Base-by-base conservation (phyloP, 805 yeast species). In the Myxozyma mucilagina region DNA sequence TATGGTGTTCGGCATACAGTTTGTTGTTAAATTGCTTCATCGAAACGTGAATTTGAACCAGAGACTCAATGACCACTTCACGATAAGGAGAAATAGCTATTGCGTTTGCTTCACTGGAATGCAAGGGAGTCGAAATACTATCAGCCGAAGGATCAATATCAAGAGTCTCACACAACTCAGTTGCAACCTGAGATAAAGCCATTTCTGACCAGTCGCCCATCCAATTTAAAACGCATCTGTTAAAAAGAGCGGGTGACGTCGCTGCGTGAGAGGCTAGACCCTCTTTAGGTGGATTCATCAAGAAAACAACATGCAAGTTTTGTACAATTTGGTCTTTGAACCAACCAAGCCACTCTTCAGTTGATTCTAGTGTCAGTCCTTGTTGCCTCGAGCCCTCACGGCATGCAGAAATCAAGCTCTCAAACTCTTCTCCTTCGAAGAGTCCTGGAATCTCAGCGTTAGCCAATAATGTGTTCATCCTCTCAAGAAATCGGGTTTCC, bases 401-500 rank as follows among this genome's bases (percentile, higher is more conserved):
- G 60, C 96, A 85, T 1, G 80, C 67, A 1, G 72, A 73, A 76
- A 88, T 75, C 58, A 92, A 74, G 1, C 77, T 60, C 0, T 74
- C 75, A 53, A 77, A 80, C 8, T 89, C 92, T 9, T 89, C 96
- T 0, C 85, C 91, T 58, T 83, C 88, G 72, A 90, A 93, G 13
- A 93, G 75, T 3, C 96, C 97, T 0, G 97, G 97, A 42, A 91
- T 80, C 69, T 93, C 97, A 0, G 96, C 89, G 73, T 93, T 93
- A 0, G 97, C 97, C 42, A 93, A 78, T n/a, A 93, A 75, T 0
- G 96, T 89, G 68, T 93, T 93, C 94, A 93, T 90, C 63, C 96
- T 77, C 72, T 93, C 98, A 35, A 93, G 74, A 69, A 92, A 93
- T 0, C 94, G 78, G 0, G 96, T 79, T 38, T 89, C 92, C 45